Evolutionary conservation across 1,284 basidiomycete genomes (phyloP), one percentile per base, ranked within the genome.

Genomic region (Ustilago trichophora): DNA sequence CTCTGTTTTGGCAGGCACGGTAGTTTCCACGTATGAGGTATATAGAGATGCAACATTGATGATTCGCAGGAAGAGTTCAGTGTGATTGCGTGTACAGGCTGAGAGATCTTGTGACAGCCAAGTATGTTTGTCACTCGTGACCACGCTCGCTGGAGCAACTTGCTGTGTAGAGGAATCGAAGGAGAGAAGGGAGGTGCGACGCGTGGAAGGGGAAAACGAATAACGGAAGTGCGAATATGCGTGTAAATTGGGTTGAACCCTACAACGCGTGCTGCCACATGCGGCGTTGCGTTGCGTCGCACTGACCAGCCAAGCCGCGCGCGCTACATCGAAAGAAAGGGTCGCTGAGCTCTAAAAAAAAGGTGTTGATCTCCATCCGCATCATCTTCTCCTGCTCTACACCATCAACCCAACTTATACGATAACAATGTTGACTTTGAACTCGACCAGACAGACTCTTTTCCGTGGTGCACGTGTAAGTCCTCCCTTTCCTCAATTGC

Each of bases 331-430:
- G 16, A 34, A 25, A 36, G 27, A 11, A n/a, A 43, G 18, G 29
- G 26, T 6, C 16, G 46, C 46, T 54, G 58, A 62, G 52, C 58
- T 62, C 51, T 51, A 51, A 50, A 52, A 47, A 46, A 19, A 15
- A 15, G 40, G 46, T 27, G 29, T 33, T 33, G 29, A 29, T 31
- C 35, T 27, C 33, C 33, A 43, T 22, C 19, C 31, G 1, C 4
- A 32, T 29, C 13, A 31, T 21, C 25, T 16, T 24, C 37, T 34
- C 21, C 25, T 16, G n/a, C 33, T 34, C 10, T 21, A 11, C 32
- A n/a, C 38, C 18, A 27, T 15, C 11, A 25, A 27, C 21, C 29
- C 51, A 25, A 29, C 31, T 21, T 42, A 18, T 29, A n/a, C 9
- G 18, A 25, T 24, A 27, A 54, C 29, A 27, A 67, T 67, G 64